Base-by-base conservation (phyloP, 2,329 filamentous ascomycete species). In the Epichloe amarillans region DNA sequence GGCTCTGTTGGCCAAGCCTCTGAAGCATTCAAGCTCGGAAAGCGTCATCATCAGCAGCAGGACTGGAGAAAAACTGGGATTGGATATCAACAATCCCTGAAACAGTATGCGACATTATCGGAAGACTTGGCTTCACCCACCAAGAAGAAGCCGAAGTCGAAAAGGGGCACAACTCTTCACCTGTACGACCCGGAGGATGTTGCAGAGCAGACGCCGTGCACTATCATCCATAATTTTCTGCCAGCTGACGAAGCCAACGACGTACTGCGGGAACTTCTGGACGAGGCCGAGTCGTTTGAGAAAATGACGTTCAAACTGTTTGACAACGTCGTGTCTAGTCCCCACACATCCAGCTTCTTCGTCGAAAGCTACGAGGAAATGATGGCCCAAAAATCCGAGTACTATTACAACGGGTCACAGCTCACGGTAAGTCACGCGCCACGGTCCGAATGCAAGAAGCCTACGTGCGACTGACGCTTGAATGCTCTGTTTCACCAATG, bases 181-280 rank as follows among this genome's bases (percentile, higher is more conserved):
- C 72, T 97, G 0, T 97, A 86, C 65, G 81, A 86, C 41, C 86
- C 90, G 0, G 73, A 80, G 39, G 89, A 95, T 58, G 80, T 97
- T 44, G 84, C 87, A 46, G 75, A 79, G 23, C 79, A 95, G 61
- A 95, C 91, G 0, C 89, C 93, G 1, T 96, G 90, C 67, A 90
- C 87, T 11, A 86, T 97, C 56, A 82, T 96, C 50, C 89, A 95
- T 66, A 93, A 95, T 61, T 96, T 97, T 58, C 72, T 98, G 0
- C 82, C 88, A 0, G 33, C 73, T 0, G 72, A 82, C 2, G 74
- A 86, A 52, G 91, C 93, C 39, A 84, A 88, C 56, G 73, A 75
- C 1, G 72, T 98, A 12, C 72, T 97, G 1, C 64, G 67, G 35
- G 90, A 97, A 63, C 74, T 97, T 38, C 68, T 96, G 1, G 68